Base-by-base conservation (phyloP, 768 basidiomycete genomes). In the Russula sp. region DNA sequence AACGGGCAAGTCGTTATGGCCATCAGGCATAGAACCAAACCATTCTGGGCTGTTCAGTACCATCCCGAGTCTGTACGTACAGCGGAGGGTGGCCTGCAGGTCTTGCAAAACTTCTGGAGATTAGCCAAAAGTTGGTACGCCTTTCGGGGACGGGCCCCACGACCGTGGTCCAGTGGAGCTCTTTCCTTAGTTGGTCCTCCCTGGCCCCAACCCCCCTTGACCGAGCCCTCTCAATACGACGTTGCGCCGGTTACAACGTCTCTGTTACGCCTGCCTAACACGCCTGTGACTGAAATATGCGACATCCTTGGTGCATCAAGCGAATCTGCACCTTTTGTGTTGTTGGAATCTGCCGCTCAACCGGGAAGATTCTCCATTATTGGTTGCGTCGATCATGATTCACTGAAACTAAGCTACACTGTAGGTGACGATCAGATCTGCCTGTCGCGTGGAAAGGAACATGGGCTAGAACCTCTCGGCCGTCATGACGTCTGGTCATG, bases 1-100 rank as follows among this genome's bases (percentile, higher is more conserved):
- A 85, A 89, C 63, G 87, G 86, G 6, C 77, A 68, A 49, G 84
- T 91, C 22, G 77, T 90, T 51, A 93, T 94, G 91, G 89, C 85
- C 45, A 75, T 82, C 32, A 81, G 79, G 66, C 91, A 94, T 71
- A 77, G 66, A 55, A 73, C 68, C 27, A 80, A 78, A 63, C 91
- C 91, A 4, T 89, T 91, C 69, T 93, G 88, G 87, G 90, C 88
- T 4, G 91, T 94, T 27, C 91, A 94, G 70, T 94, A 93, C 71
- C 91, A 94, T 71, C 91, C 91, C 6, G 91, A 93, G 71, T 93
- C 91, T 4, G 82, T 88, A 4, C 80, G 87, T 67, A 93, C 90
- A 2, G 75, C 77, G 48, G 82, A 80, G 2, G 88, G 87, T 6
- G 90, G 90, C 1, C 69, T 80, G n/a, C 80, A 85, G 60, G 82